Base-by-base conservation (phyloP, 1,139 yeast species). In the Candida gigantensis region DNA sequence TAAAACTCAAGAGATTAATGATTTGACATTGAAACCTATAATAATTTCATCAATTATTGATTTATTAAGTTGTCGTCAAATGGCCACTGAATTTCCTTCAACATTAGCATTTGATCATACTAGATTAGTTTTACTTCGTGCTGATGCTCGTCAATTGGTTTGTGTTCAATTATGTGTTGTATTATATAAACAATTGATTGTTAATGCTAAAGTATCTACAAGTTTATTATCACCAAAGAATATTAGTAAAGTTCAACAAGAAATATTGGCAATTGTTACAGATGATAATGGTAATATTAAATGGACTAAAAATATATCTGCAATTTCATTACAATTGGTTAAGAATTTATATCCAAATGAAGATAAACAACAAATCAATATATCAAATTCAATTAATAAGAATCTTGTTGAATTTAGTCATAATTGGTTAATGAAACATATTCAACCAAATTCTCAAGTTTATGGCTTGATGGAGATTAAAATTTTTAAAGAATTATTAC, bases 41-140 rank as follows among this genome's bases (percentile, higher is more conserved):
- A 66, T 74, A 32, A 66, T 77, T 25, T 58, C 69, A 17, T 72
- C 81, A 9, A 69, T 81, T 30, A 69, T 84, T 42, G 79, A 80
- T 49, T 64, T 86, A 35, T 64, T 86, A 34, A 77, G 88, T 3
- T 86, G 95, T 55, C 78, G 94, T 24, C 80, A 81, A 51, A 84
- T 86, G 87, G 85, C 82, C 23, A 73, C 80, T 28, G 94, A 85
- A 53, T 88, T 86, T 57, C 96, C 96, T 28, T 79, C 86, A 4
- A 80, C 95, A 2, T 69, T 88, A 50, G 83, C 90, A n/a, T 88
- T 88, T 62, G 96, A 88, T 62, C 90, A 84, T 53, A 80, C 94
- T 4, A 71, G 96, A 43, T 66, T 88, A 43, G 81, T 87, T 12
- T 69, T 85, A 30, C 65, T 88, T 41, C 72, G 96, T 47, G 94